phyloP scores from a whole-genome alignment of 345 rosid species.

The Eucalyptus brandiana region DNA sequence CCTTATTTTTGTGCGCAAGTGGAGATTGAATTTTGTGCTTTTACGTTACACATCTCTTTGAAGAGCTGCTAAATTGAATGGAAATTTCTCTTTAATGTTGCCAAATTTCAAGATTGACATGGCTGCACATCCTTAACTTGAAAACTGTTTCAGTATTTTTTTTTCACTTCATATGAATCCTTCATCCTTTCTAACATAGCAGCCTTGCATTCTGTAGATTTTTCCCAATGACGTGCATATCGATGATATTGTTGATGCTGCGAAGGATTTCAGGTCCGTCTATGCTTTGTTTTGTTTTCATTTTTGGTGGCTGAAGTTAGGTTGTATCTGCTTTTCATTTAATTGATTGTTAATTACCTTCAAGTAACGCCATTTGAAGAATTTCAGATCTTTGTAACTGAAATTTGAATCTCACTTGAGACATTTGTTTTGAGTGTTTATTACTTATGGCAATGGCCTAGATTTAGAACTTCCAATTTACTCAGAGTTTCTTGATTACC shows the following conservation, averaged over 20 bases:
- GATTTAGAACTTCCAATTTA: neutral
- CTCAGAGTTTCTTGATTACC: neutral
- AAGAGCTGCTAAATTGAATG: neutral
- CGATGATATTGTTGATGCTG: slow-evolving; percentile 56
- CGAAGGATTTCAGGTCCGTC: slow-evolving; percentile 68
- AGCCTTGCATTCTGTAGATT: slow-evolving; percentile 34
- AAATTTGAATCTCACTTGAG: neutral
- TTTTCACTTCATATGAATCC: neutral
- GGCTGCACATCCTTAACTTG: neutral
- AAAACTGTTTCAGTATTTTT: neutral
- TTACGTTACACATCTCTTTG: neutral
- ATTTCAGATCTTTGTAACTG: neutral
- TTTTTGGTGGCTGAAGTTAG: neutral
- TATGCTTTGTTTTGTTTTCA: neutral
- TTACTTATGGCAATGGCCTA: neutral
- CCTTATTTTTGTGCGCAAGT: neutral
- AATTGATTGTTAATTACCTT: neutral
- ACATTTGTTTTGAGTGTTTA: neutral
- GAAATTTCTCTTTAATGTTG: neutral
- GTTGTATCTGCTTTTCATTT: neutral
- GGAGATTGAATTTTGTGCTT: neutral
- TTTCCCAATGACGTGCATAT: slow-evolving; percentile 70
- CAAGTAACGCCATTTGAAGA: neutral
- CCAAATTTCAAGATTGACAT: neutral
- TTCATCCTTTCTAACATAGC: neutral